These are phyloP conservation scores for Cronartium quercuum DNA, from an alignment of 1,284 basidiomycete genomes.

Conservation along the genomic window DNA sequence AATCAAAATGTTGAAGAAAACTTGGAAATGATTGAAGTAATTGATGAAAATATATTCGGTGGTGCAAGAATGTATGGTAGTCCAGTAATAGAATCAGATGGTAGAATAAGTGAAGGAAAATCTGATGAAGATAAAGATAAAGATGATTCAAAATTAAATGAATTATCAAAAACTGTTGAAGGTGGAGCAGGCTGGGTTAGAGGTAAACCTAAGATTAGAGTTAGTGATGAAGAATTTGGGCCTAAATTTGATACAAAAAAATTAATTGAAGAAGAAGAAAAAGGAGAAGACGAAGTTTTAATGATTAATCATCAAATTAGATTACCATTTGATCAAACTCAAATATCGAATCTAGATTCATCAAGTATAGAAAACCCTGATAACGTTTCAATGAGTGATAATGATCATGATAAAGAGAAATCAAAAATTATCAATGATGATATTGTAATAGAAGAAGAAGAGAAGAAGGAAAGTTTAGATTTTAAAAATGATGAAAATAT, in stretches of 20 bases:
- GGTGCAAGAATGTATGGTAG: slow-evolving; percentile 46
- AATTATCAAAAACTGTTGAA: slow-evolving; percentile 23
- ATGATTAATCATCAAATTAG: neutral
- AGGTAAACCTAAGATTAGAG: slow-evolving; percentile 33
- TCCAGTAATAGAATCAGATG: slow-evolving; percentile 45
- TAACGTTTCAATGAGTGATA: neutral
- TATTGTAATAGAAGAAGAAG: too few relatives aligned
- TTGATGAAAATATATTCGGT: slow-evolving; percentile 42
- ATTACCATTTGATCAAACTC: neutral
- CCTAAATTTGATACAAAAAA: slow-evolving; percentile 2
- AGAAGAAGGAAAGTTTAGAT: too few relatives aligned
- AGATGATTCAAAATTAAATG: neutral
- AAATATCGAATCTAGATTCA: neutral
- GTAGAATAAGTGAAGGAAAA: slow-evolving; percentile 43
- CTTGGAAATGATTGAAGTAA: slow-evolving; percentile 40
- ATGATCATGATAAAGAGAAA: neutral
- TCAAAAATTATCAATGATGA: too few relatives aligned
- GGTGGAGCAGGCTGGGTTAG: slow-evolving; percentile 38
- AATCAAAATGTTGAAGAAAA: slow-evolving; percentile 38
- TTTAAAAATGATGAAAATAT: too few relatives aligned
- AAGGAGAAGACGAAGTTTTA: neutral
- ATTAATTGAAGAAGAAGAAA: neutral
- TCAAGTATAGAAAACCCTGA: neutral
- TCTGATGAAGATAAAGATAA: neutral
- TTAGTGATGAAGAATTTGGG: slow-evolving; percentile 7